Percentiles rank a stretch among this genome's conserved stretches.
These are phyloP conservation scores for Babesia ovata DNA, from an alignment of 169 alveolate genomes.

Conservation along the genomic window DNA sequence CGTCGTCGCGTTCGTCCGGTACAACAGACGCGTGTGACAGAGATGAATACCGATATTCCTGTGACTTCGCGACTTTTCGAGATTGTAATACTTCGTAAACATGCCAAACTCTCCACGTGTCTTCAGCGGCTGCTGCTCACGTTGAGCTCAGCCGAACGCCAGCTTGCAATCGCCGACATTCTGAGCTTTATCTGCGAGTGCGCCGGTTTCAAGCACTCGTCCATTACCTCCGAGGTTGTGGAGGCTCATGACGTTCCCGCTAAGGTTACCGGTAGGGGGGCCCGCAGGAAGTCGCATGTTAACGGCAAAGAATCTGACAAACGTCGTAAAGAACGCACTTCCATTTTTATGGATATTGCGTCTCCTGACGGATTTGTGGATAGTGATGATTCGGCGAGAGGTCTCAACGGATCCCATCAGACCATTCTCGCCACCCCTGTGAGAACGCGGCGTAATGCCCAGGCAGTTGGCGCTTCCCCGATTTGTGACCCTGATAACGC, in stretches of 20 bases:
- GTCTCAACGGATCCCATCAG: neutral
- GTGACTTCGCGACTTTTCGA: slow-evolving; percentile 55
- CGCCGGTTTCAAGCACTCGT: slow-evolving; percentile 58
- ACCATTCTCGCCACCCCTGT: neutral
- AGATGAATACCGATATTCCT: neutral
- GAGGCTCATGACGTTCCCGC: neutral
- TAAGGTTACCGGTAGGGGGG: neutral
- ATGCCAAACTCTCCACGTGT: slow-evolving; percentile 54
- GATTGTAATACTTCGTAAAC: slow-evolving; percentile 50
- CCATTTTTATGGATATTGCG: no score
- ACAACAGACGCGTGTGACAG: slow-evolving; percentile 11
- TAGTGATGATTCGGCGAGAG: neutral
- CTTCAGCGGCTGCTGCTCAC: slow-evolving; percentile 48
- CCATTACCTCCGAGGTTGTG: slow-evolving; percentile 16
- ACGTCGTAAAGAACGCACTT: no score
- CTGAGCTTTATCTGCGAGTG: slow-evolving; percentile 65
- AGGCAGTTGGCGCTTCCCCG: neutral
- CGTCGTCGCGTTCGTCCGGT: neutral
- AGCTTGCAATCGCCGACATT: slow-evolving; percentile 55
- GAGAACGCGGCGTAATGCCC: neutral
- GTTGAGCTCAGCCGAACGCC: slow-evolving; percentile 34
- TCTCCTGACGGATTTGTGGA: neutral
- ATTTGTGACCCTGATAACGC: neutral
- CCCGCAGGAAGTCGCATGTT: neutral
- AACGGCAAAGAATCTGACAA: neutral